Evolutionary conservation across 305 asterid species (phyloP), one percentile per base, ranked within the genome.

Genomic region (Striga hermonthica): DNA sequence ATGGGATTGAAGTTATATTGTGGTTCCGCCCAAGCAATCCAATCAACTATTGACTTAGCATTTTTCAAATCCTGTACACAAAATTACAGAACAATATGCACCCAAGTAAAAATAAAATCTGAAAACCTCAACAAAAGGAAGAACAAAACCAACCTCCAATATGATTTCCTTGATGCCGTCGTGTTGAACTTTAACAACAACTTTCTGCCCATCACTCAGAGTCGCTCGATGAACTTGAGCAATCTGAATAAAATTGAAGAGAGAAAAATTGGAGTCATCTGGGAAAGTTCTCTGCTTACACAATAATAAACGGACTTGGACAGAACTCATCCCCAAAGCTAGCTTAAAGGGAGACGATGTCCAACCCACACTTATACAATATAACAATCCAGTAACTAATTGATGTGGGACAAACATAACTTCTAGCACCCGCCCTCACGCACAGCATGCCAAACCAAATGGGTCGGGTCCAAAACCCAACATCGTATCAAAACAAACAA

Each of bases 11-110:
- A 93, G 75, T 93, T 67, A 77, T 90, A 93, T 48, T 93, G 99
- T 40, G 99, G 96, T 81, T 93, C 99, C 22, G 97, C 99, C 99
- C 99, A 93, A 57, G 99, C 99, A 74, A 93, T 83, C 99, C 97
- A 93, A 78, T 93, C 99, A 74, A 90, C 92, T 70, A 93, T 78
- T 52, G 95, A 80, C 82, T 90, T 93, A 9, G 97, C 97, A 76
- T 90, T 90, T 75, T 86, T 93, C 81, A 93, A 80, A 77, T 93
- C 99, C 97, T 93, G 87, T 38, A 70, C 73, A 76, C 35, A 49
- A 67, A 71, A 70, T 52, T 72, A 57, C 57, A 62, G 52, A 36
- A 67, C 40, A 75, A 71, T 22, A 41, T 60, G 68, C 44, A 62
- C 50, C 57, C 34, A 58, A 10, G 63, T 39, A 49, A 43, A 71